Evolutionary conservation across 2,329 filamentous ascomycete species (phyloP).

Genomic region (Aspergillus thermomutatus): DNA sequence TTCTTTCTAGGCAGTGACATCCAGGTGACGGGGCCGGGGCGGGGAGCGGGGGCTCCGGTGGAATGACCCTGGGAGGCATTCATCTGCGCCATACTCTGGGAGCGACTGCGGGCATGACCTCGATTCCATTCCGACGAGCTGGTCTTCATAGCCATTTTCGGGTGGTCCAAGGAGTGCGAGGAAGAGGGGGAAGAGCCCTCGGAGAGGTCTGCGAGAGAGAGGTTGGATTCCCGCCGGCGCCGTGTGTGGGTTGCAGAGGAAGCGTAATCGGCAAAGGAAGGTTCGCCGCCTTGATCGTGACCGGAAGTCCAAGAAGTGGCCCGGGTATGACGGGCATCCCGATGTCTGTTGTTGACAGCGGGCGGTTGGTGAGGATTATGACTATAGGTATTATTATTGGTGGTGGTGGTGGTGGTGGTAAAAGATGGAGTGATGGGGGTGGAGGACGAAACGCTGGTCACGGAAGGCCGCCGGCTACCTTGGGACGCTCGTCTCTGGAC

Average conservation of each 20-base stretch:
- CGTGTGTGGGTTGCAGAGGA: slow-evolving; percentile 19
- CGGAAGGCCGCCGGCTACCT: slow-evolving; percentile 12
- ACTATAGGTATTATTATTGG: slow-evolving; percentile 13
- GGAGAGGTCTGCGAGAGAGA: slow-evolving; percentile 30
- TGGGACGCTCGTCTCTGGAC: slow-evolving; percentile 10
- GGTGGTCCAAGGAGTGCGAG: slow-evolving; percentile 15
- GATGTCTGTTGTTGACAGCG: slow-evolving; percentile 22
- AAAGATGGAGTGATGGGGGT: slow-evolving; percentile 1
- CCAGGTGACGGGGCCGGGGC: slow-evolving; percentile 35
- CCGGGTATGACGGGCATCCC: slow-evolving; percentile 35
- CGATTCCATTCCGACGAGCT: slow-evolving; percentile 30
- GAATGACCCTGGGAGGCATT: slow-evolving; percentile 15
- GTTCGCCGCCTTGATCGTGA: slow-evolving; percentile 28
- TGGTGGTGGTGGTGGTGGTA: slow-evolving; percentile 14
- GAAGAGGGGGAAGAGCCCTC: slow-evolving; percentile 25
- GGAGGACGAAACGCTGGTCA: slow-evolving; percentile 9
- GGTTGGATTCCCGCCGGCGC: slow-evolving; percentile 32
- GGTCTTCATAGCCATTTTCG: slow-evolving; percentile 26
- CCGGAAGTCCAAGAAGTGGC: slow-evolving; percentile 35
- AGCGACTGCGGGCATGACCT: slow-evolving; percentile 28
- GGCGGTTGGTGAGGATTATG: slow-evolving; percentile 19
- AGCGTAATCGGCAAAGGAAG: slow-evolving; percentile 17
- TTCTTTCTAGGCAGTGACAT: slow-evolving; percentile 38
- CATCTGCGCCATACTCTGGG: slow-evolving; percentile 25
- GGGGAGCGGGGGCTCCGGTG: slow-evolving; percentile 7